Evolutionary conservation across 768 basidiomycete genomes (phyloP), one percentile per base, ranked within the genome.

Genomic region (Megacollybia marginata): DNA sequence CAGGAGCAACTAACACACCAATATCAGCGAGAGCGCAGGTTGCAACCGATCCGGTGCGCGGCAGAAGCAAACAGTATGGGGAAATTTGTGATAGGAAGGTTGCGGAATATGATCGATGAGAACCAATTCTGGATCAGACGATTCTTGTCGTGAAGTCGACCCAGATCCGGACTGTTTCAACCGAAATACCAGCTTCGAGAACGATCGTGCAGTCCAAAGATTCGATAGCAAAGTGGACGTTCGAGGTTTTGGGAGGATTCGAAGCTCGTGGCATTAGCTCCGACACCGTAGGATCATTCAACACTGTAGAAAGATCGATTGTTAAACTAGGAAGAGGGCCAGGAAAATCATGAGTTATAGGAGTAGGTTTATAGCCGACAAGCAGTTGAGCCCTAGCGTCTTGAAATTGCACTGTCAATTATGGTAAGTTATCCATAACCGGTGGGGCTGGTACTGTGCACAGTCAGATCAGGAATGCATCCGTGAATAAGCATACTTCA

Each of bases 301-400:
- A 65, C n/a, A 81, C 55, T 9, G 66, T 56, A 23, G 69, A 65
- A 9, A 89, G 57, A 35, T 84, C 75, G 46, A 92, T 77, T 2
- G 75, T 82, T 20, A 91, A 72, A 15, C 74, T 69, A 5, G 76
- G 73, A 9, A 90, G 69, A 1, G 76, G 67, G n/a, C 73, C 70
- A 1, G 92, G 91, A 57, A 81, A 92, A 50, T 81, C 73, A 48
- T 74, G 69, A 20, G 74, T 65, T 1, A 90, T 62, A 4, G 84
- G 78, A 9, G 70, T 68, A 4, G 72, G 69, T 6, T 66, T 64
- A 4, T 68, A 58, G 43, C 67, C 65, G 33, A 78, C 66, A 3
- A 90, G 66, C 2, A 91, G 70, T 28, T 85, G 82, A 4, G 80
- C 74, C 48, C 88, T 89, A 38, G 83, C 63, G 62, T 95, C 91